phyloP scores from a whole-genome alignment of 2,329 filamentous ascomycete genomes.

The Arthrobotrys megalospora region DNA sequence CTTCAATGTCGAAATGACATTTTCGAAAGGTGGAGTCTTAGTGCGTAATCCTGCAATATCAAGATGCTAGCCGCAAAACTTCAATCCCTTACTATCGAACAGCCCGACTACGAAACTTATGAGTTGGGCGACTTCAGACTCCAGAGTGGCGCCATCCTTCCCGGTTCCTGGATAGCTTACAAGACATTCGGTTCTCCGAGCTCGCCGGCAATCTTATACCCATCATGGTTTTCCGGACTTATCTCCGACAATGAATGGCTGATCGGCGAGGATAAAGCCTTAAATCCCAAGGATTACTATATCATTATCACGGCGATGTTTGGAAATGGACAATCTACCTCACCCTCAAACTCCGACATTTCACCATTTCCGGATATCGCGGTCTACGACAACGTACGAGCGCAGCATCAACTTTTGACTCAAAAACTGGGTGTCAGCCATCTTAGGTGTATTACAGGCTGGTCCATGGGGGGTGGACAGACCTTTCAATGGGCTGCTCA shows the following conservation, averaged over 20 bases:
- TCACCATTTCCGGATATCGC: constrained; percentile 76
- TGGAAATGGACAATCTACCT: constrained; percentile 78
- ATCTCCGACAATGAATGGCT: constrained; percentile 84
- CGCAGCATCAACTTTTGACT: constrained; percentile 78
- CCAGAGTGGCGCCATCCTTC: constrained; percentile 75
- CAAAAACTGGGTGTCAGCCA: constrained; percentile 75
- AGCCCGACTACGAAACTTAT: constrained; percentile 66
- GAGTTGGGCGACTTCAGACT: constrained; percentile 78
- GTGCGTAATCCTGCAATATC: neutral
- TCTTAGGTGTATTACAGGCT: constrained; percentile 76
- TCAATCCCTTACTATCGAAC: constrained; percentile 27
- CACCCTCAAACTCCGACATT: constrained; percentile 75
- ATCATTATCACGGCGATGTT: constrained; percentile 80
- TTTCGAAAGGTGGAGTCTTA: too few species aligned
- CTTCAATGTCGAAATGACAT: too few species aligned
- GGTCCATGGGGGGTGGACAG: constrained; percentile 80
- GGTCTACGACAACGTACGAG: constrained; percentile 79
- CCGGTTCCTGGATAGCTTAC: constrained; percentile 79
- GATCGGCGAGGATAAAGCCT: constrained; percentile 76
- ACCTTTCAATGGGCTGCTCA: constrained; percentile 77
- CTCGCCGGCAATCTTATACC: constrained; percentile 80
- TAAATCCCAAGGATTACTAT: constrained; percentile 77
- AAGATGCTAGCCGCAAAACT: constrained; percentile 38
- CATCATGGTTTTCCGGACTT: constrained; percentile 80
- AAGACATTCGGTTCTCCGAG: constrained; percentile 79